Conservation (phyloP, 176 grass and related monocot species). For the Carex scoparia region DNA sequence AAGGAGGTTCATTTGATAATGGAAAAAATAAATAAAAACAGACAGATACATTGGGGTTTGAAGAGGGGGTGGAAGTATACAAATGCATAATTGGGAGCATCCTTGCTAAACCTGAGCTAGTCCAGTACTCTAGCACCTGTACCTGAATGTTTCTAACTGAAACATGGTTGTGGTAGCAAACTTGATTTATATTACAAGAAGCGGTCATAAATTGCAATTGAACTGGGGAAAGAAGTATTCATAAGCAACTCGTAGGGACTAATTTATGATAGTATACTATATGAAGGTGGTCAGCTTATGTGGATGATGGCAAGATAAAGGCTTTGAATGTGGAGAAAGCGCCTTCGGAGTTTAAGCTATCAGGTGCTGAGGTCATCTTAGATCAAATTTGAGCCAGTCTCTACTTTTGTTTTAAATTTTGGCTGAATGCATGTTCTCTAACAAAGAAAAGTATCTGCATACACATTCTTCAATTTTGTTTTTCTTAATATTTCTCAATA, state of each 20-base stretch:
- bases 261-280: not conserved
- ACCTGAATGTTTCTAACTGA: not conserved
- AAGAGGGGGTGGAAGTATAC: not conserved
- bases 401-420: not conserved
- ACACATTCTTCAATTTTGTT: not conserved
- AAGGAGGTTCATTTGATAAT: not conserved
- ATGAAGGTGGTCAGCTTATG: slow-evolving; percentile 87
- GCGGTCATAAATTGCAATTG: not conserved
- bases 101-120: not conserved
- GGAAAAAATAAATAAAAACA: not conserved
- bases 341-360: slow-evolving; percentile 79
- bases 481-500: not conserved
- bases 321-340: slow-evolving; percentile 78
- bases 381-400: slow-evolving; percentile 56
- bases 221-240: not conserved
- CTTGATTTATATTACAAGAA: not conserved
- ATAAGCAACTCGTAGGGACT: not conserved
- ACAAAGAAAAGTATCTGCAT: not conserved
- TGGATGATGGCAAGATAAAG: slow-evolving; percentile 84
- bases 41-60: not conserved
- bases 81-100: not conserved
- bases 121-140: not conserved
- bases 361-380: slow-evolving; percentile 78
- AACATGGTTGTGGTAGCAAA: not conserved
- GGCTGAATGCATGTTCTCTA: not conserved